Conservation (phyloP, 331 rosid genomes). For the Quercus phellos region DNA sequence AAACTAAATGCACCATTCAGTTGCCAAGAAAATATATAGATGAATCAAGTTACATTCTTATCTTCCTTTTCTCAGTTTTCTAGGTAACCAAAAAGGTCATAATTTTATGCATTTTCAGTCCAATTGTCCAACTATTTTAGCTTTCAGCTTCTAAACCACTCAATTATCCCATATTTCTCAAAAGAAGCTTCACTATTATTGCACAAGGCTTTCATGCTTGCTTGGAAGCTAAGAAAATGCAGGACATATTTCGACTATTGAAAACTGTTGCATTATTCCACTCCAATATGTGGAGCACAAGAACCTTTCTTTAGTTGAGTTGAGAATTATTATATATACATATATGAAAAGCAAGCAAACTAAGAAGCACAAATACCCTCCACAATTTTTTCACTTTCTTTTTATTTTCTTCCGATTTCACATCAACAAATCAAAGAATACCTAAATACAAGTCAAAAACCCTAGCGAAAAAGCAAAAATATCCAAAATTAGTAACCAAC, state of each 20-base stretch:
- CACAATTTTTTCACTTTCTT: slow-evolving; percentile 24
- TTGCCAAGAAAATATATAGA: background rate
- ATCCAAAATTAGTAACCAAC: background rate
- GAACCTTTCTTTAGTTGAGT: slow-evolving; percentile 7
- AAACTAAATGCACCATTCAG: background rate
- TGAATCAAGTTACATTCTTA: slow-evolving; percentile 6
- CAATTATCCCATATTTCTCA: background rate
- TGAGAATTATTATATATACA: background rate
- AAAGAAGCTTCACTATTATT: background rate
- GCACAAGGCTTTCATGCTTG: background rate
- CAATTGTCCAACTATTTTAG: background rate
- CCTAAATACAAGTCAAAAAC: background rate
- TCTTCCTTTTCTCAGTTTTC: background rate
- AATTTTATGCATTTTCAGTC: background rate
- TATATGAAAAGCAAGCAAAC: background rate
- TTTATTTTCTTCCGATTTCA: background rate
- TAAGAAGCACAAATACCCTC: background rate
- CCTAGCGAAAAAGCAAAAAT: background rate
- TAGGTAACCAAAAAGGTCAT: background rate
- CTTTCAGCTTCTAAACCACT: background rate
- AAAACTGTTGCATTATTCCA: background rate
- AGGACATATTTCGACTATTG: background rate
- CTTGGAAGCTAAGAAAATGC: background rate
- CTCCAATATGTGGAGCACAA: slow-evolving; percentile 11
- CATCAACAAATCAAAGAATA: background rate